Base-by-base conservation (phyloP, 2,329 filamentous ascomycete species). In the Amesomyces nigricolor region DNA sequence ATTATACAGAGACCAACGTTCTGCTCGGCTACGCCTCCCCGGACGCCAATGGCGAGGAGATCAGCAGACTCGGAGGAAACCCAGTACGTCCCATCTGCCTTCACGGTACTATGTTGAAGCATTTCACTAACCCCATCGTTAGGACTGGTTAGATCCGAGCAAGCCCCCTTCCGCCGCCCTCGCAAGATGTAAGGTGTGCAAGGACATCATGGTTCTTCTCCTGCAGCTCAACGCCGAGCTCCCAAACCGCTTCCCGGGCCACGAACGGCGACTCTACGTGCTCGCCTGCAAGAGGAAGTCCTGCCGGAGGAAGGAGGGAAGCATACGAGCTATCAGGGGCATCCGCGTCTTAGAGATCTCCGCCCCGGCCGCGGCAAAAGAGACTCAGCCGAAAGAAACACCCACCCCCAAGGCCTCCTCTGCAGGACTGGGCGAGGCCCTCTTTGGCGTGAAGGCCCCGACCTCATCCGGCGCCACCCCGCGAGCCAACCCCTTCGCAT, bases 201-300 rank as follows among this genome's bases (percentile, higher is more conserved):
- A 90, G 62, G 81, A 85, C 51, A 73, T 89, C 51, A 90, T 96
- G 82, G 85, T 83, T 1, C 79, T 97, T 10, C 81, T 99, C 3
- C 80, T 99, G 46, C 91, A 99, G 71, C 80, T 99, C 29, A 90
- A 99, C 71, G 91, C 84, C 65, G 91, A 96, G 68, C 79, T 97
- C 3, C 91, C 91, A 13, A 87, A 92, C 53, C 80, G 83, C 47
- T 96, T 96, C 66, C 88, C 91, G 1, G 84, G 86, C 54, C 89
- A 97, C 71, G 90, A 96, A 66, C 80, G 94, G 63, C 83, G 92
- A 59, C 70, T 99, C 16, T 97, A 96, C 67, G 78, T 99, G 11
- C 91, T 95, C 70, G 82, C 82, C 16, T 99, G 94, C 71, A 81
- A 84, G 57, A 80, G 82, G 62, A 89, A 88, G 69, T 76, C 82